Base-by-base conservation (phyloP, 306 rosid genomes). In the Mucuna pruriens region DNA sequence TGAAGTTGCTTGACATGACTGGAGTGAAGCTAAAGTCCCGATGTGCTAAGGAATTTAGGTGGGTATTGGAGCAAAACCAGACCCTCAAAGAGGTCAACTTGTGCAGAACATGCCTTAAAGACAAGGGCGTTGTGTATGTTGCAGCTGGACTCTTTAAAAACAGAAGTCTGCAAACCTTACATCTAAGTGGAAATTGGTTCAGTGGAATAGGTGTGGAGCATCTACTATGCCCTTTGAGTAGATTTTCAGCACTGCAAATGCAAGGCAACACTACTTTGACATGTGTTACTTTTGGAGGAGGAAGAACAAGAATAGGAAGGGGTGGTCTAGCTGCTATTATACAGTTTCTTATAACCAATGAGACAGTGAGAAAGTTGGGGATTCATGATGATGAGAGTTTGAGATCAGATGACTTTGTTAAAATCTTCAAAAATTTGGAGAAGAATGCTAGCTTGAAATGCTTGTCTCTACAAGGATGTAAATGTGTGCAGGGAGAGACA, bases 121-220 rank as follows among this genome's bases (percentile, higher is more conserved):
- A 96, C 78, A 94, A 93, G 84, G 97, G 90, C 75, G 84, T 90
- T 76, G 86, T 93, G 67, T 94, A 96, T 75, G 69, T 93, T 71
- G 97, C 94, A 3, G 98, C 98, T 15, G 98, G 98, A 49, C 92
- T 96, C 40, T 93, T 93, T 65, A 96, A 90, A 82, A 96, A 96
- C 80, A 87, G 39, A 52, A 86, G 87, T 25, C 74, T 96, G 84
- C 91, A 88, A 64, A 88, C 83, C 72, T 90, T 96, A 57, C 85
- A 78, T 77, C 70, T 93, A 6, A 90, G 88, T 2, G 99, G 99
- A 66, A 96, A 93, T 76, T 80, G 83, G 81, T 96, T 93, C 55
- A 26, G 85, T 0, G 98, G 97, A 25, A 46, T 89, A 0, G 98
- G 98, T 13, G 86, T 93, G 4, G 98, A 96, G 74, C 98, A 93